Percentiles rank a stretch among this genome's conserved stretches.
These are phyloP conservation scores for Avena eriantha DNA, from an alignment of 176 grass and related monocot species.

Conservation along the genomic window DNA sequence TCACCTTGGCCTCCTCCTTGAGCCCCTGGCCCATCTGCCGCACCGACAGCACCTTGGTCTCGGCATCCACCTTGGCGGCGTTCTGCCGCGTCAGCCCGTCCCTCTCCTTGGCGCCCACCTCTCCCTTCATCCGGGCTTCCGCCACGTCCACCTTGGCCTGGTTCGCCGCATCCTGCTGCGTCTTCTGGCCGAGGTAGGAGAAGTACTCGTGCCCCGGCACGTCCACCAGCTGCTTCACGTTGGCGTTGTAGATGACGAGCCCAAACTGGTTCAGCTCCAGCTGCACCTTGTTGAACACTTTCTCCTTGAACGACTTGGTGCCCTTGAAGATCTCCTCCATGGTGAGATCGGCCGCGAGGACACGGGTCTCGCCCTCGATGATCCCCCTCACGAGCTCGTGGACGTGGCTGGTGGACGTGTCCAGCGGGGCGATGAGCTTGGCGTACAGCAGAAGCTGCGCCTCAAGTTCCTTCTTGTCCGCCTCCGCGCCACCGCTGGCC, in stretches of 20 bases:
- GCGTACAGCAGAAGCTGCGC: conserved; percentile 69
- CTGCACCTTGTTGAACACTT: conserved; percentile 53
- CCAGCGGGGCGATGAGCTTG: conserved; percentile 68
- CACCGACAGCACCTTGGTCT: too few relatives aligned
- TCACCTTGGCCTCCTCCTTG: too few relatives aligned
- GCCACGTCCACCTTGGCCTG: conserved; percentile 86
- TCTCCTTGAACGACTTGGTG: too few relatives aligned
- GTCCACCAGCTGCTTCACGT: conserved; percentile 85
- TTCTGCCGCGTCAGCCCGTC: too few relatives aligned
- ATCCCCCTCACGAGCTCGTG: conserved; percentile 76
- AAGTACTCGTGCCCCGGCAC: conserved; percentile 83
- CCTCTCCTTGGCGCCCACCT: conserved; percentile 52
- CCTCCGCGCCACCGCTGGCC: not conserved
- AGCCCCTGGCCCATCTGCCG: too few relatives aligned
- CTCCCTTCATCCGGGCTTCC: conserved; percentile 72
- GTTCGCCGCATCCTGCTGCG: conserved; percentile 80
- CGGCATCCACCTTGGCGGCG: too few relatives aligned
- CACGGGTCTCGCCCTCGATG: conserved; percentile 63
- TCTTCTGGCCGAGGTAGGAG: conserved; percentile 86
- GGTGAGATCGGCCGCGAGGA: too few relatives aligned
- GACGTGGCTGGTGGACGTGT: conserved; percentile 75
- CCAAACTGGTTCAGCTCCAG: conserved; percentile 85
- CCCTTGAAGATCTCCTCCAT: too few relatives aligned
- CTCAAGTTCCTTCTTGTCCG: not conserved
- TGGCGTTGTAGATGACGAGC: conserved; percentile 88